A percentile compares a stretch with the other conserved stretches of the same genome.
Conservation (phyloP, 371 early-diverging fungal genomes). For the Mortierella sp. region DNA sequence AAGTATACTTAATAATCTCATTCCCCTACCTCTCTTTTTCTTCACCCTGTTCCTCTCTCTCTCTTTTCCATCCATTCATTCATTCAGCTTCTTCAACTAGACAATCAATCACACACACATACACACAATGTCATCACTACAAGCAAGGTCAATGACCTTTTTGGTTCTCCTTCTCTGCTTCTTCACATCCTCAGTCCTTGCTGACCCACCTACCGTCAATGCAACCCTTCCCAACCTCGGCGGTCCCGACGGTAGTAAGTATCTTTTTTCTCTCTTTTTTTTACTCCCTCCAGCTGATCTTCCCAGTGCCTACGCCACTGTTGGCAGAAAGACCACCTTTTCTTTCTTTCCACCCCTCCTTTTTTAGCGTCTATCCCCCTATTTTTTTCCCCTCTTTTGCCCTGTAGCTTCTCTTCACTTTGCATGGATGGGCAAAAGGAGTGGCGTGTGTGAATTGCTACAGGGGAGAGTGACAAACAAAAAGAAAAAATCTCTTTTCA, state of each 20-base stretch:
- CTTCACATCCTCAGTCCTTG: slow-evolving; percentile 28
- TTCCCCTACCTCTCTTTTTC: neutral
- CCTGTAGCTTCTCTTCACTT: neutral
- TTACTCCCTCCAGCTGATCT: neutral
- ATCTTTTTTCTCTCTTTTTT: neutral
- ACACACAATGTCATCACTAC: slow-evolving; percentile 33
- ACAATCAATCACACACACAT: neutral
- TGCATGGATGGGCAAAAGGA: too few relatives aligned
- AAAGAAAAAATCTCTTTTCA: too few relatives aligned
- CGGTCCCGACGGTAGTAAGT: slow-evolving; percentile 27
- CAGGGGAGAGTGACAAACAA: too few relatives aligned
- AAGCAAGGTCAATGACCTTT: slow-evolving; percentile 40
- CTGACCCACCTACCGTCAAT: neutral
- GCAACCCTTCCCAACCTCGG: slow-evolving; percentile 4
- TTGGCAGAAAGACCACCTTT: too few relatives aligned
- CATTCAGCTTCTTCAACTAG: neutral
- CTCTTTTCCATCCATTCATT: neutral
- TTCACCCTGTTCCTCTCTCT: neutral
- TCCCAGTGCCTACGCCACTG: too few relatives aligned
- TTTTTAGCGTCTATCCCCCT: neutral
- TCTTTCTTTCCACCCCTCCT: neutral
- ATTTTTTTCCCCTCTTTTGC: too few relatives aligned
- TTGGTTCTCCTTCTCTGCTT: slow-evolving; percentile 47
- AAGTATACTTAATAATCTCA: neutral
- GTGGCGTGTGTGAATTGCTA: too few relatives aligned